Evolutionary conservation across 2,329 filamentous ascomycete genomes (phyloP).

Genomic region (Stachybotrys echinatus): DNA sequence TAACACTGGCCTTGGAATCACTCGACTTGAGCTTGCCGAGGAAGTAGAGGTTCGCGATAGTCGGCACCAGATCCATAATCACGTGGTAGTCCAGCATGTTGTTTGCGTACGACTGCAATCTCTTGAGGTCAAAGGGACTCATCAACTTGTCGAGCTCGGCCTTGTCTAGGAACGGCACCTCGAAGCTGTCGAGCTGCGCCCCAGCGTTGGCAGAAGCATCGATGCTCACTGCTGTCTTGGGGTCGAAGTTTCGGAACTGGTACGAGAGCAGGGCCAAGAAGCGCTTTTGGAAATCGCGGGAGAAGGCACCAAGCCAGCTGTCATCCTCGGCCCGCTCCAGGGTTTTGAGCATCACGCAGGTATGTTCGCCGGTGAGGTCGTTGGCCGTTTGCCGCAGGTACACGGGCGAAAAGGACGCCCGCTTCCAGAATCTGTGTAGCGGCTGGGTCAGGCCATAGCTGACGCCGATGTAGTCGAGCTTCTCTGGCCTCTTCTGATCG

Average conservation of each 20-base stretch:
- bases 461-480: constrained; percentile 89
- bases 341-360: constrained; percentile 92
- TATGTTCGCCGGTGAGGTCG: constrained; percentile 94
- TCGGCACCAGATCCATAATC: constrained; percentile 86
- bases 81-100: constrained; percentile 98
- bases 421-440: constrained; percentile 97
- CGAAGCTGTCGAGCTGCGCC: constrained; percentile 54
- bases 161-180: constrained; percentile 59
- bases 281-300: constrained; percentile 89
- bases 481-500: constrained; percentile 72
- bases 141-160: constrained; percentile 70
- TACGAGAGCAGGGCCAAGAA: constrained; percentile 88
- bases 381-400: constrained; percentile 95
- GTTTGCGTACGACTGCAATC: constrained; percentile 90
- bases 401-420: constrained; percentile 76
- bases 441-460: constrained; percentile 85
- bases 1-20: constrained; percentile 62
- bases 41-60: constrained; percentile 80
- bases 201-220: constrained; percentile 78
- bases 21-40: constrained; percentile 46
- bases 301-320: constrained; percentile 85
- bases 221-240: constrained; percentile 75
- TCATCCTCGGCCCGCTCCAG: constrained; percentile 63
- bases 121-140: constrained; percentile 90
- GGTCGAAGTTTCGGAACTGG: constrained; percentile 80